A percentile compares a stretch with the other conserved stretches of the same genome.
Evolutionary conservation across 2,329 filamentous ascomycete genomes (phyloP).

Genomic region (Fusarium euwallaceae): DNA sequence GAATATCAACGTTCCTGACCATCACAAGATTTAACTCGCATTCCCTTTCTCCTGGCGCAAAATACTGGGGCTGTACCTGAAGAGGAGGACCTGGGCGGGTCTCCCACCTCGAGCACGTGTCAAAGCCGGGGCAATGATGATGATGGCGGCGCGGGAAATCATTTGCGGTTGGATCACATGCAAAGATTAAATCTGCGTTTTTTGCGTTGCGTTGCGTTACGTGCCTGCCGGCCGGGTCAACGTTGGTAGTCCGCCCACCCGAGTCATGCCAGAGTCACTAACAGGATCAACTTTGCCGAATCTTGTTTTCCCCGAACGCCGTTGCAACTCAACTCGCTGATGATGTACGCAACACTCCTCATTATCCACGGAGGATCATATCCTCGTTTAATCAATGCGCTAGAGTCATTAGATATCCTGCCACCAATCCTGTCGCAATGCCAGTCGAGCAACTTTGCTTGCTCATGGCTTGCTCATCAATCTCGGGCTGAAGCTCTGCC

Average conservation of each 20-base stretch:
- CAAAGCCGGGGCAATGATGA: slow-evolving; percentile 43
- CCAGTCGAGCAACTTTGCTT: slow-evolving; percentile 14
- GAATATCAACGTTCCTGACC: slow-evolving; percentile 5
- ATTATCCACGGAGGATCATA: slow-evolving; percentile 11
- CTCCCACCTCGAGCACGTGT: slow-evolving; percentile 44
- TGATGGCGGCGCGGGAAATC: slow-evolving; percentile 10
- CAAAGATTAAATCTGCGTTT: slow-evolving; percentile 22
- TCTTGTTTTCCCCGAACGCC: slow-evolving; percentile 14
- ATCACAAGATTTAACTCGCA: slow-evolving; percentile 32
- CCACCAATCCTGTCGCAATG: slow-evolving; percentile 27
- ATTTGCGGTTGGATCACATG: slow-evolving; percentile 42
- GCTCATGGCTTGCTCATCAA: slow-evolving; percentile 12
- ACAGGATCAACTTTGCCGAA: slow-evolving; percentile 28
- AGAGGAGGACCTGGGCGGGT: slow-evolving; percentile 8
- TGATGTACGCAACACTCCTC: not conserved
- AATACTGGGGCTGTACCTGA: slow-evolving; percentile 30
- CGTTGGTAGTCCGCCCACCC: slow-evolving; percentile 30
- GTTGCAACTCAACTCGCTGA: slow-evolving; percentile 9
- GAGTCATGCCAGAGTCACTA: slow-evolving; percentile 37
- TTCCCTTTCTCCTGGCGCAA: not conserved
- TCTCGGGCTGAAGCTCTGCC: slow-evolving; percentile 11
- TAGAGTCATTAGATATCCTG: slow-evolving; percentile 21
- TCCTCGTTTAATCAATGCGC: slow-evolving; percentile 23
- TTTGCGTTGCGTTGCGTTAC: not conserved
- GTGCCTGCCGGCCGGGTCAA: slow-evolving; percentile 21